Base-by-base conservation (phyloP, 163 green algal species). In the Chlamydomonas reinhardtii region DNA sequence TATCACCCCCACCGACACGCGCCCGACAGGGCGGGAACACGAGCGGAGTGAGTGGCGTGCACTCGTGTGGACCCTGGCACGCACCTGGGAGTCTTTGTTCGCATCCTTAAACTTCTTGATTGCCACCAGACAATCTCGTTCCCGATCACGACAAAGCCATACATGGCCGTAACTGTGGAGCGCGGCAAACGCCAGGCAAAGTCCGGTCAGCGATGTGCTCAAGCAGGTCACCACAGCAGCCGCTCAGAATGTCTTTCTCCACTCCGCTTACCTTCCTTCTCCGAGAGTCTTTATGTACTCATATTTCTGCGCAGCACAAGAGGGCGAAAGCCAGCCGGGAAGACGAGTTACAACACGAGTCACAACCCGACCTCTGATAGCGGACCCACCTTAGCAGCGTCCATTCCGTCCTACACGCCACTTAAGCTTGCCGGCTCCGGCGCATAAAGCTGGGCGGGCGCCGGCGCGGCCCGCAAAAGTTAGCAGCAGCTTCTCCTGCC, bases 91-190 rank as follows among this genome's bases (percentile, higher is more conserved):
- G 72, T 87, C 82, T 31, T 87, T 87, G 82, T 87, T 87, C 27
- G 82, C 82, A 82, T 87, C 82, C 72, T 87, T 87, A 56, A 87
- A 87, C 39, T 82, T 81, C 72, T 87, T 87, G 34, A 87, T 87
- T 4, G 82, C 82, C 37, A 87, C 82, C n/a, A 82, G 24, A 61
- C 72, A 87, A 31, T 82, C 82, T 3, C 82, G 37, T 39, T 87
- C 82, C 8, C 82, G 82, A 32, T 87, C 82, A 27, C 71, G 71
- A 54, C 82, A 87, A 0, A 87, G 48, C 82, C 82, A 87, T 5
- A 87, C 82, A 70, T 86, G 80, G n/a, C 80, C 80, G 37, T 86
- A 86, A 52, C 80, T 86, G 80, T 27, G 19, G 5, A 20, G n/a
- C 31, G 29, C 12, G 59, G 3, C 35, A 35, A 59, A 35, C 25